Percentiles rank a stretch among this genome's conserved stretches.
Evolutionary conservation across 306 rosid genomes (phyloP).

Genomic region (Glycine latifolia): DNA sequence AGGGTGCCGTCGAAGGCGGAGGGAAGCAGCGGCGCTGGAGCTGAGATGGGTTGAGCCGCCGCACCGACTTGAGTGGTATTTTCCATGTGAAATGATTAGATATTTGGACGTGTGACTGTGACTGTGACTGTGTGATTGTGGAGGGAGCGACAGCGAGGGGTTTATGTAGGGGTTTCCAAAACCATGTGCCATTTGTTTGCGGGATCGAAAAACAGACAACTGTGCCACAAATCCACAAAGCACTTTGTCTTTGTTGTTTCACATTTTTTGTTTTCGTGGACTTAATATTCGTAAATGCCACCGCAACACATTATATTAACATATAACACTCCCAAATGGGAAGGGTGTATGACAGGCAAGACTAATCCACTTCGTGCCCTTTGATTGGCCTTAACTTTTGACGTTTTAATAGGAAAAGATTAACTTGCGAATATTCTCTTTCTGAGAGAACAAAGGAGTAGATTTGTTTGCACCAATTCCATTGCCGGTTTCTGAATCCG

Average conservation of each 20-base stretch:
- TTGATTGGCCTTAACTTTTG: not conserved
- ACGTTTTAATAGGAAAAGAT: not conserved
- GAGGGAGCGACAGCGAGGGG: not conserved
- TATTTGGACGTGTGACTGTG: not conserved
- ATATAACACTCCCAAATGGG: too few species aligned
- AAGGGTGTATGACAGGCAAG: not conserved
- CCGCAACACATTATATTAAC: not conserved
- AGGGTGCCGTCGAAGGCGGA: conserved; percentile 53
- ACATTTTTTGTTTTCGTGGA: too few species aligned
- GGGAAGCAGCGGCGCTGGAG: conserved; percentile 44
- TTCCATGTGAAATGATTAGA: conserved; percentile 44
- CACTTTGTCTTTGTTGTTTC: not conserved
- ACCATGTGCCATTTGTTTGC: conserved; percentile 45
- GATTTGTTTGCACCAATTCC: not conserved
- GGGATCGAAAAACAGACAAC: conserved; percentile 9
- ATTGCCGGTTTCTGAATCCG: conserved; percentile 30
- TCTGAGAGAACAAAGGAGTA: not conserved
- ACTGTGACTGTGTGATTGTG: not conserved
- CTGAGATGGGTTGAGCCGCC: conserved; percentile 34
- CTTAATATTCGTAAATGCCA: not conserved
- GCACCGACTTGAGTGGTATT: conserved; percentile 47
- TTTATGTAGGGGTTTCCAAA: conserved; percentile 47
- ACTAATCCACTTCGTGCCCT: conserved; percentile 4
- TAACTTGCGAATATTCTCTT: not conserved
- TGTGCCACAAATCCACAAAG: too few species aligned